Evolutionary conservation across 768 basidiomycete genomes (phyloP).

Genomic region (Scleroderma bovista): DNA sequence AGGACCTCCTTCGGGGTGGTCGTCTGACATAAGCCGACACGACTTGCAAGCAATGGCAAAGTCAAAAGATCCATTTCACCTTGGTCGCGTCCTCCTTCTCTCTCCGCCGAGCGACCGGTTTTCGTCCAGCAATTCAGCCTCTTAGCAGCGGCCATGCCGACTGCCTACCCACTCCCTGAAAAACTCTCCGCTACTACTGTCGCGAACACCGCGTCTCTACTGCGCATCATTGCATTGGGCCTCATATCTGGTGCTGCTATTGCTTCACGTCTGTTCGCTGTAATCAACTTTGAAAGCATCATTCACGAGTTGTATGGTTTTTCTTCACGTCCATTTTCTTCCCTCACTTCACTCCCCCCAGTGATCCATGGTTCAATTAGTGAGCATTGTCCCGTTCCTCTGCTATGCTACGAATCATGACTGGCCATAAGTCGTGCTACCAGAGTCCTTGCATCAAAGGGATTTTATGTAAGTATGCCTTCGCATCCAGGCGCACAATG

Average conservation of each 20-base stretch:
- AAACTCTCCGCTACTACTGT: slow-evolving; percentile 68
- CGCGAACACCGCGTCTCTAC: slow-evolving; percentile 81
- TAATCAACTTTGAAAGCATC: slow-evolving; percentile 97
- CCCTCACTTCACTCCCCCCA: slow-evolving; percentile 24
- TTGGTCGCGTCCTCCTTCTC: too few relatives aligned
- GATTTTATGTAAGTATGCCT: slow-evolving; percentile 77
- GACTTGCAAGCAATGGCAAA: too few relatives aligned
- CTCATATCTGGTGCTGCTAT: slow-evolving; percentile 94
- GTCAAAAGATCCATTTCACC: too few relatives aligned
- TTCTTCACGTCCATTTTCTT: background rate
- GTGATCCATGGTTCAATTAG: slow-evolving; percentile 99
- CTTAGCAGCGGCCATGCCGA: slow-evolving; percentile 51
- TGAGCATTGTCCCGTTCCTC: slow-evolving; percentile 37
- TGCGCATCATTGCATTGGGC: slow-evolving; percentile 84
- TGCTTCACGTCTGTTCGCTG: slow-evolving; percentile 93
- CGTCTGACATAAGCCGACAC: slow-evolving; percentile 6
- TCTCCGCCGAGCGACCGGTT: background rate
- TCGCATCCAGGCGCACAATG: background rate
- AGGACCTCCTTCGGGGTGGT: background rate
- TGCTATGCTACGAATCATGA: background rate
- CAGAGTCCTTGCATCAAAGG: slow-evolving; percentile 81
- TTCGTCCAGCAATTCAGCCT: background rate
- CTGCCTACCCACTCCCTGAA: slow-evolving; percentile 69
- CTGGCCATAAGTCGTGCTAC: slow-evolving; percentile 76
- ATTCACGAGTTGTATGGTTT: slow-evolving; percentile 94